phyloP scores from a whole-genome alignment of 2,329 filamentous ascomycete species.

The Sporothrix pallida region DNA sequence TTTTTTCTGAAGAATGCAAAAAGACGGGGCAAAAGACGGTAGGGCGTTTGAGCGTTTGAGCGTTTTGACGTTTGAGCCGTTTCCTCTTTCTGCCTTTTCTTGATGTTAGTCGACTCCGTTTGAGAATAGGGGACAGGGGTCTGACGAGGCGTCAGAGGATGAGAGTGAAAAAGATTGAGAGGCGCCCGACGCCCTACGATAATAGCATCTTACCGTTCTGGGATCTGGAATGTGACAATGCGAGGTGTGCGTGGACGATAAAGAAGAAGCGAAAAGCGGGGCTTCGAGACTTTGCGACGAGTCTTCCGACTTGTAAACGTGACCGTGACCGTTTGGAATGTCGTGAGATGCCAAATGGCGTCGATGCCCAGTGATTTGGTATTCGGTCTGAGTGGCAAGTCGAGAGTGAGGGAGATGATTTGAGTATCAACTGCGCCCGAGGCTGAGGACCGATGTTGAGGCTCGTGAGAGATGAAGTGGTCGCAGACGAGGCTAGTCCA shows the following conservation, averaged over 20 bases:
- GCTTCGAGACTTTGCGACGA: too few relatives aligned
- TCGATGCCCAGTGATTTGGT: neutral
- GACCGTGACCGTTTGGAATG: too few relatives aligned
- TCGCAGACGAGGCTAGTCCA: neutral
- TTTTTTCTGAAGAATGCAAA: too few relatives aligned
- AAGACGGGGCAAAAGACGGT: neutral
- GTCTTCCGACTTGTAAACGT: too few relatives aligned
- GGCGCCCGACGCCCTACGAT: neutral
- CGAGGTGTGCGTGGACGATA: neutral
- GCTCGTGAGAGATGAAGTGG: neutral
- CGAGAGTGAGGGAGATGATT: neutral
- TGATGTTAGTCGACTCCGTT: conserved; percentile 22
- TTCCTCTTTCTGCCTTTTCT: conserved; percentile 20
- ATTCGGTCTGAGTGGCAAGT: neutral
- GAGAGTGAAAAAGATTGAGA: neutral
- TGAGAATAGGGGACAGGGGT: neutral
- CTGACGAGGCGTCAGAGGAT: neutral
- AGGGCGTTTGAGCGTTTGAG: conserved; percentile 15
- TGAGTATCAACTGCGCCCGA: neutral
- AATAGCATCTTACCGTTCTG: conserved; percentile 8
- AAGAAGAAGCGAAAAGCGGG: too few relatives aligned
- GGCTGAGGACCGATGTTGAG: neutral
- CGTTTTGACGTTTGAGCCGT: conserved; percentile 21
- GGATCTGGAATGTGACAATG: neutral
- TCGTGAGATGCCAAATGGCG: neutral